Evolutionary conservation across 805 yeast genomes (phyloP), one percentile per base, ranked within the genome.

Genomic region (Barnettozyma pratensis): DNA sequence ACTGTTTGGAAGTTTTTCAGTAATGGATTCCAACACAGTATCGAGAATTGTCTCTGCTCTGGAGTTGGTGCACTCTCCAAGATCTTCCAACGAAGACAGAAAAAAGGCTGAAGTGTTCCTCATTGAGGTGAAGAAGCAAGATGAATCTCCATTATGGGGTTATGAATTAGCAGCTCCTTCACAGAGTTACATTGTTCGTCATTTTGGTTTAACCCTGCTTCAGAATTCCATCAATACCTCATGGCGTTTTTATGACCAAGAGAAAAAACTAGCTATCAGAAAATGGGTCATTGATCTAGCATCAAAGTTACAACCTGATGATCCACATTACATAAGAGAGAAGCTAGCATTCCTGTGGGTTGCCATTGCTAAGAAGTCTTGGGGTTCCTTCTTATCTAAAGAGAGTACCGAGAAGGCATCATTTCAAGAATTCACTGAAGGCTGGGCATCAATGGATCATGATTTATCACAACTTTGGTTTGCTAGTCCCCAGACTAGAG

Each of bases 331-430:
- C 59, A 74, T 94, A 48, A 87, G 84, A 60, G 98, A 91, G 62
- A 94, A 94, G 66, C 62, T 91, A 38, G 96, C 97, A 11, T 85
- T 80, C 54, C 68, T 94, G 28, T 91, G 98, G 97, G 96, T 87
- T 0, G 84, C 87, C 39, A 72, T 94, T 7, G 96, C 96, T 9
- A 94, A 94, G 61, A 75, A 96, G 49, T 76, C 82, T 31, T 94
- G 99, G 99, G 97, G 97, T 14, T 72, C 79, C 37, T 81, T 77
- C 51, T 66, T 86, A n/a, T 73, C 66, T 9, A 47, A 54, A 3
- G 60, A 57, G 34, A 69, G 63, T 25, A 54, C 54, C n/a, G 61
- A 55, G 10, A 60, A 58, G 48, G 58, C 69, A 3, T 67, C 68
- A 5, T 82, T 73, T n/a, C 72, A 74, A 46, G 82, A 81, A 46